Base-by-base conservation (phyloP, 2,329 filamentous ascomycete species). In the Colletotrichum tamarilloi region DNA sequence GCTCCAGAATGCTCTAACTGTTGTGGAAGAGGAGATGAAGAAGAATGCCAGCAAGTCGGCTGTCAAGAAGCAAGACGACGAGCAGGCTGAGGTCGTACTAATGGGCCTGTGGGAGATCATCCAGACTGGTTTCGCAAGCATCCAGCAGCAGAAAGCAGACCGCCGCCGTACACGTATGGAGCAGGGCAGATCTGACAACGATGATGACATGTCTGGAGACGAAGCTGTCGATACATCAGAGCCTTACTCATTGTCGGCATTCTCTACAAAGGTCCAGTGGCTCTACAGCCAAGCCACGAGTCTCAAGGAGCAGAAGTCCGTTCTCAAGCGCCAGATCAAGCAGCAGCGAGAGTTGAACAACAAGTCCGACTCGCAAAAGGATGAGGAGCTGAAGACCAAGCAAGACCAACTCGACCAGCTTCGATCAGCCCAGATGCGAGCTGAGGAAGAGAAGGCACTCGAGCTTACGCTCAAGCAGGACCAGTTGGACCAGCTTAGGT, bases 311-410 rank as follows among this genome's bases (percentile, higher is more conserved):
- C 95, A 98, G 80, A 97, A 98, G 80, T 91, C 91, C 62, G 95
- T 98, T 26, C 88, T 98, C 9, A 93, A 96, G 78, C 91, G 95
- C 56, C 95, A 98, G 81, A 96, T 98, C 78, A 96, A 97, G 84
- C 95, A 98, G 81, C 96, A 98, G 83, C 93, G 95, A 72, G 95
- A 97, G 79, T 89, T 98, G 70, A 97, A 97, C 83, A 95, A 89
- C 84, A 95, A 95, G 79, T 95, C 94, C 1, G 95, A 97, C 76
- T 87, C 90, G 24, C 88, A 92, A 74, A 91, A 92, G 78, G 92
- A 93, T 77, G 88, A 88, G 53, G 89, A 93, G 75, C 81, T 94
- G n/a, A 85, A 88, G 28, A 81, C 85, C 60, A 91, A 90, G 77
- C 85, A 87, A 66, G 87, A 88, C 19, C 88, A 92, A 76, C 79